phyloP scores from a whole-genome alignment of 352 stramenopile species.

The Phytophthora fragariae region DNA sequence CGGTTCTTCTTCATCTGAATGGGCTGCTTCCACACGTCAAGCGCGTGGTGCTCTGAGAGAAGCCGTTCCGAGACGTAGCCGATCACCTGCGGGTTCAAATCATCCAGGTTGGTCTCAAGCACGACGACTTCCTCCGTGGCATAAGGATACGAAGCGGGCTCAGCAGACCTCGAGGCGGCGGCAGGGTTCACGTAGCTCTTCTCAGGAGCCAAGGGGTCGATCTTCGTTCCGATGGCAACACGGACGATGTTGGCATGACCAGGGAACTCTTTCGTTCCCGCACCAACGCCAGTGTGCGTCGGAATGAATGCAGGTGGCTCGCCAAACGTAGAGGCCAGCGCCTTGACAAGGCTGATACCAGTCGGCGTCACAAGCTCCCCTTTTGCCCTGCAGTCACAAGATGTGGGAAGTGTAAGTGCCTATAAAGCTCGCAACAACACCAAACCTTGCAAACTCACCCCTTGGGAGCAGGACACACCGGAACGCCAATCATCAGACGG shows the following conservation, averaged over 20 bases:
- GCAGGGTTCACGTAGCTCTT: conserved; percentile 51
- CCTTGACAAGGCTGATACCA: conserved; percentile 94
- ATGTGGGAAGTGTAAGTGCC: background rate
- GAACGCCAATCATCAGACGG: conserved; percentile 94
- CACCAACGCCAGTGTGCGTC: conserved; percentile 79
- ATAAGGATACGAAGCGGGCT: conserved; percentile 18
- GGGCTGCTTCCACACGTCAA: conserved; percentile 90
- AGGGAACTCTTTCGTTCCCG: conserved; percentile 91
- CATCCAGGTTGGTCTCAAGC: conserved; percentile 93
- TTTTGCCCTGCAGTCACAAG: conserved; percentile 48
- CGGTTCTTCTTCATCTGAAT: conserved; percentile 95
- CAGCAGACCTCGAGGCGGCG: conserved; percentile 33
- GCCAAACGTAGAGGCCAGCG: conserved; percentile 76
- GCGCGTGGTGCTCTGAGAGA: conserved; percentile 60
- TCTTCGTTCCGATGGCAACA: conserved; percentile 79
- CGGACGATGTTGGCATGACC: conserved; percentile 92
- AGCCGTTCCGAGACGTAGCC: conserved; percentile 81
- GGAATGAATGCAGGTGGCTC: conserved; percentile 81
- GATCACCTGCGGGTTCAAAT: conserved; percentile 89
- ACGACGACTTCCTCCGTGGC: conserved; percentile 67
- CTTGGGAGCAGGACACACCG: conserved; percentile 91
- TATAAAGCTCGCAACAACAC: background rate
- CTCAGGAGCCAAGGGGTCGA: conserved; percentile 35
- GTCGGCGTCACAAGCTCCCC: conserved; percentile 97
- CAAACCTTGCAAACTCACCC: conserved; percentile 45